Percentiles rank a stretch among this genome's conserved stretches.
These are phyloP conservation scores for Penicillium nucicola DNA, from an alignment of 495 filamentous ascomycete species.

Conservation along the genomic window DNA sequence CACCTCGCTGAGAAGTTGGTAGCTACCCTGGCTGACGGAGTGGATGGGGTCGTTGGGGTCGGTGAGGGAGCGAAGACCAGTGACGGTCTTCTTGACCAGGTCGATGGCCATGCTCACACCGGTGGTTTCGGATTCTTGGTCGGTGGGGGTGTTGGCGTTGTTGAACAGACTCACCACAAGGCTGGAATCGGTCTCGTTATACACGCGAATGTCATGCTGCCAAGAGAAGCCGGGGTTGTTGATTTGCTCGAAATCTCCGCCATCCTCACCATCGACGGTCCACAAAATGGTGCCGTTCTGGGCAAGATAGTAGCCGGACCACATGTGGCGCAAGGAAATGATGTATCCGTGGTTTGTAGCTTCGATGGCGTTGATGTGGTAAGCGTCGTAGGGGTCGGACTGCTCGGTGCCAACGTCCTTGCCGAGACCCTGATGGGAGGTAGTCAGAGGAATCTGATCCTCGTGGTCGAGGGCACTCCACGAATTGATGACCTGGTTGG, in stretches of 20 bases:
- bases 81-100: constrained; percentile 37
- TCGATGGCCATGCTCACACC: constrained; percentile 40
- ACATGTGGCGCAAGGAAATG: constrained; percentile 36
- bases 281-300: constrained; percentile 38
- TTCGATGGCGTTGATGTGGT: constrained; percentile 39
- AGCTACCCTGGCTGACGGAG: constrained; percentile 46
- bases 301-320: constrained; percentile 33
- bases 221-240: constrained; percentile 39
- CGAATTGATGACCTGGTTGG: constrained; percentile 27
- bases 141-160: constrained; percentile 32
- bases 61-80: constrained; percentile 28
- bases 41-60: constrained; percentile 35
- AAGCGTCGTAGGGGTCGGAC: constrained; percentile 34
- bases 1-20: constrained; percentile 34
- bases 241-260: constrained; percentile 41
- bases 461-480: constrained; percentile 34
- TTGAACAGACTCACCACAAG: constrained; percentile 31
- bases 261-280: constrained; percentile 35
- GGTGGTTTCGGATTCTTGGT: constrained; percentile 26
- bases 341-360: constrained; percentile 34
- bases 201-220: constrained; percentile 42
- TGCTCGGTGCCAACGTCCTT: constrained; percentile 18
- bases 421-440: constrained; percentile 22
- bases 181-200: constrained; percentile 30
- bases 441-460: constrained; percentile 16